These are phyloP conservation scores for Apiospora saccharicola DNA, from an alignment of 2,329 filamentous ascomycete species.

Conservation along the genomic window DNA sequence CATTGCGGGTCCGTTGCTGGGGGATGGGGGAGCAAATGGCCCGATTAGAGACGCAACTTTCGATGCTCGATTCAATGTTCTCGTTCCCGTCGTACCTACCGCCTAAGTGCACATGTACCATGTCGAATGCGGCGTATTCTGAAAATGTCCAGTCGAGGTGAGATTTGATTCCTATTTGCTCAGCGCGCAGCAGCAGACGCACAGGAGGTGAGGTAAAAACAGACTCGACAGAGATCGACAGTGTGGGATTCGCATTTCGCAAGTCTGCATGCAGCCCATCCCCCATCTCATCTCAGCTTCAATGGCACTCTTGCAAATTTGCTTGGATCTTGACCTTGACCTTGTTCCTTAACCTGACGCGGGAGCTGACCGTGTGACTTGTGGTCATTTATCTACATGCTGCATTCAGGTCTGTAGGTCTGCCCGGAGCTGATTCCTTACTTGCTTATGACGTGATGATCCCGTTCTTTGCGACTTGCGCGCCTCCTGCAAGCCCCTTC, in stretches of 20 bases:
- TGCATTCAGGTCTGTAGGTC: background rate
- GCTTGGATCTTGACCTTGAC: background rate
- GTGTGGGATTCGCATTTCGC: slow-evolving; percentile 14
- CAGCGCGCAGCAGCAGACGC: no score
- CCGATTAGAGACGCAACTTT: slow-evolving; percentile 10
- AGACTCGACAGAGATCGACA: slow-evolving; percentile 7
- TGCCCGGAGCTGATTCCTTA: background rate
- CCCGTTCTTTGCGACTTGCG: background rate
- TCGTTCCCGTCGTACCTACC: background rate
- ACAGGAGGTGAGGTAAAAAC: background rate
- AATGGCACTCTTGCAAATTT: no score
- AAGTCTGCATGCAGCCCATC: background rate
- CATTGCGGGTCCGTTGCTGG: background rate
- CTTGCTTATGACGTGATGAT: slow-evolving; percentile 9
- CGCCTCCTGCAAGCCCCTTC: background rate
- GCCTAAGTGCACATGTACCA: background rate
- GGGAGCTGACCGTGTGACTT: background rate
- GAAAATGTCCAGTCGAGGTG: background rate
- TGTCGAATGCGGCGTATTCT: slow-evolving; percentile 1
- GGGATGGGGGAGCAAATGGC: background rate
- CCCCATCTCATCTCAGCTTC: background rate
- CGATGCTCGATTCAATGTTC: background rate
- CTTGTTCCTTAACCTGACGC: background rate
- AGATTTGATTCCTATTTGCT: no score
- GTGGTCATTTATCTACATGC: no score